Evolutionary conservation across 1,284 basidiomycete species (phyloP), one percentile per base, ranked within the genome.

Genomic region (Pterulicium gracile): DNA sequence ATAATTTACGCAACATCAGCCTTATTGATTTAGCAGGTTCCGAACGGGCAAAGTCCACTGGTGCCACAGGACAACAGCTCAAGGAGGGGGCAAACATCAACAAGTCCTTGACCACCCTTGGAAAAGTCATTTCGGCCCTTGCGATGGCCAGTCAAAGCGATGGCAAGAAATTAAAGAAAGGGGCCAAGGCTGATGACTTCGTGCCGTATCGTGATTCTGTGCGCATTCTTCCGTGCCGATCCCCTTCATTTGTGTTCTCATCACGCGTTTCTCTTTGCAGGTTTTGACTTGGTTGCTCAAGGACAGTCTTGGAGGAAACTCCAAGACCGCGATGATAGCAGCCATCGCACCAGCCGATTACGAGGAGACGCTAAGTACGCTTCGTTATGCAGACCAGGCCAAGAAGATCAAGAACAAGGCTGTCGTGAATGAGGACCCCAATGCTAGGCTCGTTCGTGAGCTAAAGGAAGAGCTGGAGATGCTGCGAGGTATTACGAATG

Each of bases 401-500:
- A 98, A 98, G 82, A 96, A 95, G 80, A 98, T 98, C 71, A 96
- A 95, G 81, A 98, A 98, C 66, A 96, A 98, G 72, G 95, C 95
- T 14, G 81, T 98, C 45, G 89, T 98, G 56, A 98, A 98, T 64
- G 95, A 98, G 66, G 95, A 98, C 73, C 94, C 96, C 15, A 98
- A 98, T 59, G 95, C 95, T 59, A 97, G 92, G 69, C 82, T 98
- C 48, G 94, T 98, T 47, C 87, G 95, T 45, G 95, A 98, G 65
- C 84, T 98, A 61, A 98, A 98, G 65, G 95, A 98, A 68, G 96
- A 98, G 66, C 72, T 98, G 42, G 91, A 96, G 63, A 72, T 86
- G 71, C 79, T 90, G 44, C 72, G 86, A 70, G 77, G 88, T 87
- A 62, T 54, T 75, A 55, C 44, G 34, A 43, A 42, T 42, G 51